Base-by-base conservation (phyloP, 2,329 filamentous ascomycete genomes). In the Dissoconium aciculare region DNA sequence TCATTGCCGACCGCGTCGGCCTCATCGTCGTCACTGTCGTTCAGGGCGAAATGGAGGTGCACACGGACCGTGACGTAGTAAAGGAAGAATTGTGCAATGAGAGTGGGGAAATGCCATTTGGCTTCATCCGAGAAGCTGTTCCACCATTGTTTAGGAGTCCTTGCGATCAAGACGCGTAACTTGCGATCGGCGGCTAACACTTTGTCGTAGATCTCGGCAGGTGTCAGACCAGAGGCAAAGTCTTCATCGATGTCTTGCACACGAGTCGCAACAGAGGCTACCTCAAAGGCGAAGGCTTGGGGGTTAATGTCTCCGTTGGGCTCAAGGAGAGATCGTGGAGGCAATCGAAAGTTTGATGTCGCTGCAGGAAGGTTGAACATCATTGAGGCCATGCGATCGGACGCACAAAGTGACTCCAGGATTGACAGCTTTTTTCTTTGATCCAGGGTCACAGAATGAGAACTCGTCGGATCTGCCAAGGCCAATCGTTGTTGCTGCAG, bases 331-430 rank as follows among this genome's bases (percentile, higher is more conserved):
- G 30, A 28, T 28, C 32, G 33, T 11, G 31, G 31, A 13, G 40
- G 43, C 11, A 41, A 39, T 23, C 25, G 33, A 28, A 42, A 42
- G 15, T 34, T 43, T 24, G 32, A 36, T 5, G 53, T 56, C 10
- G 42, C 47, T n/a, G 51, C 40, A 9, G 55, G 55, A 4, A 57
- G 34, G 34, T 57, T 57, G 27, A 53, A 44, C 12, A 55, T 38
- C 45, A 53, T 51, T 2, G 47, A 47, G 2, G 40, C 30, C 3
- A 58, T 30, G 21, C 53, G 38, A 12, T 57, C 53, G 2, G 47
- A 37, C 9, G 44, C 42, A 34, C 50, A 55, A 4, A 56, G 42
- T 3, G 45, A 41, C 14, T 51, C 41, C 54, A 53, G 56, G 2
- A 55, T 30, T 26, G 47, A 43, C 12, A 45, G 41, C 31, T 42